Evolutionary conservation across 2,329 filamentous ascomycete genomes (phyloP).

Genomic region (Neobulgaria alba): DNA sequence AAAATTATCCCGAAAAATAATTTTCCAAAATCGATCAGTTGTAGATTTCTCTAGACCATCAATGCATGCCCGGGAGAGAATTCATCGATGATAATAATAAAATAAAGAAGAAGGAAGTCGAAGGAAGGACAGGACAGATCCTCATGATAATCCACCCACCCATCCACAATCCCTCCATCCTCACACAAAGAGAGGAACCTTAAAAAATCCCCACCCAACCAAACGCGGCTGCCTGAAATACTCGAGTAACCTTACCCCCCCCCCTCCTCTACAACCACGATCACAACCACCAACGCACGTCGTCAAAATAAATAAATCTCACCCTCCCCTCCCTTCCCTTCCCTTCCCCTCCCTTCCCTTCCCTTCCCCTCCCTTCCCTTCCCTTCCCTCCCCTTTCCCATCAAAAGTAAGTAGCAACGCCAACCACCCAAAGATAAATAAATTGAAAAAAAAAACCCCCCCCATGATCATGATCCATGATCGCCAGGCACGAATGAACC

Average conservation of each 20-base stretch:
- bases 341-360: no score
- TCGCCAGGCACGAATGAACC: no score
- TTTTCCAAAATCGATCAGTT: neutral
- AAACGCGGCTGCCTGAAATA: neutral
- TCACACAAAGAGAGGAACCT: no score
- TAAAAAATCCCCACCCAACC: neutral
- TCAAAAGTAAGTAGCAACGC: neutral
- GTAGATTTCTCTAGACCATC: neutral
- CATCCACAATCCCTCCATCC: neutral
- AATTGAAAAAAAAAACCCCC: constrained; percentile 1
- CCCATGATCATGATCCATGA: no score
- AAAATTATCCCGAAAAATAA: neutral
- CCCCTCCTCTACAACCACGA: neutral
- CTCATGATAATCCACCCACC: no score
- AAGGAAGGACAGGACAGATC: no score
- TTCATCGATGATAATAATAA: no score
- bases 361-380: no score
- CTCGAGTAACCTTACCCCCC: neutral
- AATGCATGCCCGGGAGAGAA: no score
- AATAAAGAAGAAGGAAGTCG: no score
- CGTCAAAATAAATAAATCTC: no score
- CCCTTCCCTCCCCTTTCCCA: neutral
- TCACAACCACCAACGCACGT: neutral
- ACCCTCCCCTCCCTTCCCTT: no score
- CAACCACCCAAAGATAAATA: neutral